phyloP scores from a whole-genome alignment of 1,284 basidiomycete genomes.

The Caloboletus inedulis region DNA sequence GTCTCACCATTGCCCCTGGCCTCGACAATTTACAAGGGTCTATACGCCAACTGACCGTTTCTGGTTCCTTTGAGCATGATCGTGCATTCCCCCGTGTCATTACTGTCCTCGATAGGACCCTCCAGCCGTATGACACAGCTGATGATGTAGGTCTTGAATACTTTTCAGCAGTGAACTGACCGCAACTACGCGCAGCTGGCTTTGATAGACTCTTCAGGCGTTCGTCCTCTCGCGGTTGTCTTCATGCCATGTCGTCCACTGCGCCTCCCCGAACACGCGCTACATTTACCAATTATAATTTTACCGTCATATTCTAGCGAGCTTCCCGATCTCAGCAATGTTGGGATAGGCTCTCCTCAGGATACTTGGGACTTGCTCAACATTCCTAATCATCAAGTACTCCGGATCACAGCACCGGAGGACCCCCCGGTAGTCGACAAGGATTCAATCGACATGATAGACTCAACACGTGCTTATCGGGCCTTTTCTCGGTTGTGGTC shows the following conservation, averaged over 20 bases:
- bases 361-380: slow-evolving; percentile 49
- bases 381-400: slow-evolving; percentile 42
- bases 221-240: slow-evolving; percentile 62
- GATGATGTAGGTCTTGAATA: slow-evolving; percentile 46
- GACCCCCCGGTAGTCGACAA: slow-evolving; percentile 44
- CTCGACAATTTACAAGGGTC: slow-evolving; percentile 23
- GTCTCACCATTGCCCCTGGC: slow-evolving; percentile 21
- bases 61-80: slow-evolving; percentile 23
- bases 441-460: slow-evolving; percentile 43
- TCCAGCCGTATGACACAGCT: slow-evolving; percentile 27
- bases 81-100: slow-evolving; percentile 37
- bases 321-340: slow-evolving; percentile 28
- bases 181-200: slow-evolving; percentile 45
- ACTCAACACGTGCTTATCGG: slow-evolving; percentile 42
- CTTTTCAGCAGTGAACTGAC: slow-evolving; percentile 38
- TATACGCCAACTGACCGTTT: slow-evolving; percentile 22
- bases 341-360: slow-evolving; percentile 39
- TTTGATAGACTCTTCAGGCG: slow-evolving; percentile 35
- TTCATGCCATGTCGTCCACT: slow-evolving; percentile 53
- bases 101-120: slow-evolving; percentile 53
- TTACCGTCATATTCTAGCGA: slow-evolving; percentile 35
- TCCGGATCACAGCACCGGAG: slow-evolving; percentile 35
- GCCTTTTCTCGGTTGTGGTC: slow-evolving; percentile 47
- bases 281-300: slow-evolving; percentile 58
- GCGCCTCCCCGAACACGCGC: slow-evolving; percentile 48